Evolutionary conservation across 257 asterid genomes (phyloP).

Genomic region (Lycium barbarum): DNA sequence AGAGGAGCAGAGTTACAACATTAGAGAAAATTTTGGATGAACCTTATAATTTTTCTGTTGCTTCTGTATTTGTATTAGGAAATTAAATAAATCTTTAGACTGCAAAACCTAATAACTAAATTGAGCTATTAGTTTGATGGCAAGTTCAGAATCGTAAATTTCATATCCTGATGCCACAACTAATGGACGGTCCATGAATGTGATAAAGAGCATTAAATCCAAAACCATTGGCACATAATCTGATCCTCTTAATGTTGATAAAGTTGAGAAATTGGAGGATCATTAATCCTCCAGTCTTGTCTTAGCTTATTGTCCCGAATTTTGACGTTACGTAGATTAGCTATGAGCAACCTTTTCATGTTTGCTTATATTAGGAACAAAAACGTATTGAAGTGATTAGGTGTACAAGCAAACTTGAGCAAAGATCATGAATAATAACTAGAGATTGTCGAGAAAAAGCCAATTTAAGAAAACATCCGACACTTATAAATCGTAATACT

Average conservation of each 20-base stretch:
- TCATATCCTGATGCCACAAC: neutral
- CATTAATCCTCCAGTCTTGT: constrained; percentile 7
- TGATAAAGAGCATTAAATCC: neutral
- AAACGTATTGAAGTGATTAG: neutral
- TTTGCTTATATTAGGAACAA: neutral
- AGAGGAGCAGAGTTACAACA: too few relatives aligned
- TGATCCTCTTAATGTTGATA: neutral
- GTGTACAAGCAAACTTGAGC: neutral
- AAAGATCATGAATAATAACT: constrained; percentile 3
- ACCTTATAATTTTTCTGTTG: too few relatives aligned
- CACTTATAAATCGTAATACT: neutral
- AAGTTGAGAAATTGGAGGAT: neutral
- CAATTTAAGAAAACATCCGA: neutral
- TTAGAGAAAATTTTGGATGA: too few relatives aligned
- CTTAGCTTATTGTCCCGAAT: constrained; percentile 10
- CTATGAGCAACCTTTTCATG: constrained; percentile 15
- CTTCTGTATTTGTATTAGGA: too few relatives aligned
- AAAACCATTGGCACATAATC: neutral
- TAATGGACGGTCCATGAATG: neutral
- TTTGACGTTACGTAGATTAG: neutral
- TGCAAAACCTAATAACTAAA: too few relatives aligned
- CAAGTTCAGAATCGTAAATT: too few relatives aligned
- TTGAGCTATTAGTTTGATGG: too few relatives aligned
- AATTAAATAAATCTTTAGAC: too few relatives aligned
- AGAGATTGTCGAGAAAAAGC: neutral